Evolutionary conservation across 169 alveolate genomes (phyloP).

Genomic region (Neospora caninum): DNA sequence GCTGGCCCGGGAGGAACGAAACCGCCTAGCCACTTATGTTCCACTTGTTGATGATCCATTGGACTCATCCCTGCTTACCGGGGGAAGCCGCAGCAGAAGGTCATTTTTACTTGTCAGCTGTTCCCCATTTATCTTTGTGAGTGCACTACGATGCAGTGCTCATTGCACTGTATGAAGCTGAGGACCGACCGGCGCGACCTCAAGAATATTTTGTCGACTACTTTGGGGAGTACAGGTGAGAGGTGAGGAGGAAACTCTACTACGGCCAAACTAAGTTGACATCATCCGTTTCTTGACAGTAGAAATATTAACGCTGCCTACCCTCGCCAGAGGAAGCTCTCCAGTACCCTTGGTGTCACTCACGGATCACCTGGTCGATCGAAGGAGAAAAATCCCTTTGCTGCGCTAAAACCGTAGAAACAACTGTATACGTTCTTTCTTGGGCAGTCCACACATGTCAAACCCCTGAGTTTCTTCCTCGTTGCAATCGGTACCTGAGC

Average conservation of each 20-base stretch:
- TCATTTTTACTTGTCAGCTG: neutral
- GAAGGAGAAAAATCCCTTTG: neutral
- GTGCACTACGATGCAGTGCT: conserved; percentile 8
- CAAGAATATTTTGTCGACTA: conserved; percentile 9
- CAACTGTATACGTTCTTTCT: too few relatives aligned
- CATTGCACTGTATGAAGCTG: neutral
- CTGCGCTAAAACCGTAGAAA: neutral
- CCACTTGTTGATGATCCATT: too few relatives aligned
- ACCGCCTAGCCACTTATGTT: too few relatives aligned
- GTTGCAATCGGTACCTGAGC: too few relatives aligned
- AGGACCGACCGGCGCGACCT: neutral
- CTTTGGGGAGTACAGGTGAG: conserved; percentile 32
- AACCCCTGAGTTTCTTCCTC: too few relatives aligned
- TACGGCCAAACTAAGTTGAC: too few relatives aligned
- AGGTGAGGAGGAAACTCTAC: neutral
- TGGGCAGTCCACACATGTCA: too few relatives aligned
- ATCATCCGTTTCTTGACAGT: too few relatives aligned
- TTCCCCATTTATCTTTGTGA: neutral
- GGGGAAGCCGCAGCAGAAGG: neutral
- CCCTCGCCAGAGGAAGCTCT: neutral
- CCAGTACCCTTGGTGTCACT: neutral
- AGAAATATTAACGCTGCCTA: too few relatives aligned
- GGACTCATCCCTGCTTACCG: too few relatives aligned
- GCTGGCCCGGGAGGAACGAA: too few relatives aligned
- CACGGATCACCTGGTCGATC: neutral